Evolutionary conservation across 2,329 filamentous ascomycete genomes (phyloP).

Genomic region (Arthrobotrys pseudoclavata): DNA sequence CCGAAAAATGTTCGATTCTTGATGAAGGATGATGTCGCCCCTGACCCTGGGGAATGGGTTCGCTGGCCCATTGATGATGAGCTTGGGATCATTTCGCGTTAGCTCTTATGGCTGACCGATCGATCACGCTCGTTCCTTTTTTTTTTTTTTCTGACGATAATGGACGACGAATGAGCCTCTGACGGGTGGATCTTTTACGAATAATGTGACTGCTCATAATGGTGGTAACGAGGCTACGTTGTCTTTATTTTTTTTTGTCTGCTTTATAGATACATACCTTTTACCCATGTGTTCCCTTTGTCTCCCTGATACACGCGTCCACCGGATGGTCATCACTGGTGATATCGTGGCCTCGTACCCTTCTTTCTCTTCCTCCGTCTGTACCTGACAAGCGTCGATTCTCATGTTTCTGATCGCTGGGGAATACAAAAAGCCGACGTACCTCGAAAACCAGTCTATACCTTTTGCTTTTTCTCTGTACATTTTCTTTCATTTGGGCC

Average conservation of each 20-base stretch:
- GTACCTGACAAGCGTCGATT: background rate
- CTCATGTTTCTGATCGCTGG: background rate
- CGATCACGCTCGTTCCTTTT: background rate
- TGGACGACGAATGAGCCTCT: slow-evolving; percentile 9
- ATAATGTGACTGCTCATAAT: slow-evolving; percentile 17
- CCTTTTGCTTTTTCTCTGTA: slow-evolving; percentile 9
- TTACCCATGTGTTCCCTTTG: slow-evolving; percentile 1
- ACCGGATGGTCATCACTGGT: background rate
- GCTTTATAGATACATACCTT: background rate
- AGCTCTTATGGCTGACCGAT: background rate
- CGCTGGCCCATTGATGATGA: slow-evolving; percentile 13
- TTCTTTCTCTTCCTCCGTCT: background rate
- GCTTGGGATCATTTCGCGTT: background rate
- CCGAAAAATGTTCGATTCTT: slow-evolving; percentile 24
- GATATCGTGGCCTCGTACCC: background rate
- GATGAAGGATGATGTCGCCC: background rate
- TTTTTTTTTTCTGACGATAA: slow-evolving; percentile 5
- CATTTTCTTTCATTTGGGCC: background rate
- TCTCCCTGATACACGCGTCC: background rate
- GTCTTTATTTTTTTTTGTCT: slow-evolving; percentile 2
- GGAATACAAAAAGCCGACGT: slow-evolving; percentile 20
- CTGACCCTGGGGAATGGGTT: slow-evolving; percentile 5
- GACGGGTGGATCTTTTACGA: slow-evolving; percentile 3
- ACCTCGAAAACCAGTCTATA: background rate
- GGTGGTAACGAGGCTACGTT: slow-evolving; percentile 18